Evolutionary conservation across 108 stramenopile species (phyloP).

Genomic region (Nannochloropsis salina): DNA sequence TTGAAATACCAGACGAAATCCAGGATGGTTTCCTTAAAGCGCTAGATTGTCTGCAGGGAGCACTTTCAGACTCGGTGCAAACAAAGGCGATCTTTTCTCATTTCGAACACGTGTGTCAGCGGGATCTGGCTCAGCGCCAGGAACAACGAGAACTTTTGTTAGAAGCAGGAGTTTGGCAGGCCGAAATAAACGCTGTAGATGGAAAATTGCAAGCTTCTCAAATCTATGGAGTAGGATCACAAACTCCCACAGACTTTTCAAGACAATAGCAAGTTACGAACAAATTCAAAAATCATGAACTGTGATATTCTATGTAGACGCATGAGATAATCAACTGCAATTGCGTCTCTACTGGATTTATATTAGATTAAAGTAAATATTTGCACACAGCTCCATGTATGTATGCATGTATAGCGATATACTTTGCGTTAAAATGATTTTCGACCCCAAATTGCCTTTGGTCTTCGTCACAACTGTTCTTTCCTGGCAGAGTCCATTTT

Average conservation of each 20-base stretch:
- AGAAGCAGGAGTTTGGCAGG: neutral
- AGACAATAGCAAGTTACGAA: too few relatives aligned
- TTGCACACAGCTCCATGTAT: too few relatives aligned
- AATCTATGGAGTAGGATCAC: slow-evolving; percentile 12
- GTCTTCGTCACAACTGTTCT: too few relatives aligned
- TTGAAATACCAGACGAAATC: neutral
- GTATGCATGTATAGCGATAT: too few relatives aligned
- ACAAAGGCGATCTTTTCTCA: neutral
- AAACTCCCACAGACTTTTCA: neutral
- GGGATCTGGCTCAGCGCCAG: neutral
- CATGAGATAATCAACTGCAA: too few relatives aligned
- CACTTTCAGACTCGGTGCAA: neutral
- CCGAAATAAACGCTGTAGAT: neutral
- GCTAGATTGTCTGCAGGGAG: neutral
- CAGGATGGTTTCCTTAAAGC: neutral
- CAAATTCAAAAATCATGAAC: too few relatives aligned
- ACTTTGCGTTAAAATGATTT: too few relatives aligned
- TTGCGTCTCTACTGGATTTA: too few relatives aligned
- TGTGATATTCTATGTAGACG: too few relatives aligned
- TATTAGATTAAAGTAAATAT: too few relatives aligned
- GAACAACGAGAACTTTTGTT: neutral
- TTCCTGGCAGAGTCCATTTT: too few relatives aligned
- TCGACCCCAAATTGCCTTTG: too few relatives aligned
- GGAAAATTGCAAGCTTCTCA: neutral
- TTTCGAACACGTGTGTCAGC: slow-evolving; percentile 8